phyloP scores from a whole-genome alignment of 1,139 yeast genomes.

The Hyphopichia wangnamkhiaoensis region DNA sequence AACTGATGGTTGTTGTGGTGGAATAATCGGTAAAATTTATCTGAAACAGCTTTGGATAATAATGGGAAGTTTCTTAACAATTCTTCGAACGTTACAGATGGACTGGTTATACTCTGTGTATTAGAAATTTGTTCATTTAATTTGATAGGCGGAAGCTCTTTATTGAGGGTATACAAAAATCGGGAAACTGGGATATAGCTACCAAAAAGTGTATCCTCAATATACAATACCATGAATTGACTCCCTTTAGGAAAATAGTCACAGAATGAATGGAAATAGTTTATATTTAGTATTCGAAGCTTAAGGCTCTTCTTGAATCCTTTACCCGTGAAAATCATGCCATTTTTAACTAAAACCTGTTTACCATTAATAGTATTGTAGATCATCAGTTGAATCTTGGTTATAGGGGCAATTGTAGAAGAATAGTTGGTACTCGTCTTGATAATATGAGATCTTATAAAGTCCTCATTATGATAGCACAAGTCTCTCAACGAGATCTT shows the following conservation, averaged over 20 bases:
- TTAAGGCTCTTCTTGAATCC: constrained; percentile 56
- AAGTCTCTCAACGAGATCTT: constrained; percentile 50
- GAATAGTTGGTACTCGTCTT: constrained; percentile 35
- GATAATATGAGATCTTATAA: constrained; percentile 69
- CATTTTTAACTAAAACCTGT: constrained; percentile 59
- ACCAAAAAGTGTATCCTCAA: constrained; percentile 55
- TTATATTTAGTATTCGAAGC: constrained; percentile 43
- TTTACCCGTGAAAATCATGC: constrained; percentile 52
- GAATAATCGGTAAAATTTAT: constrained; percentile 43
- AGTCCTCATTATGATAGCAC: constrained; percentile 62
- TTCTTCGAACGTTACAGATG: constrained; percentile 38
- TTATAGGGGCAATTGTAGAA: constrained; percentile 38
- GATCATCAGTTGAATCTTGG: constrained; percentile 44
- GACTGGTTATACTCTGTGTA: neutral
- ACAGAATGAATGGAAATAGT: constrained; percentile 46
- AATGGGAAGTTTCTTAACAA: constrained; percentile 49
- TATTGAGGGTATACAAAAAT: constrained; percentile 3
- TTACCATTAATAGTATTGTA: constrained; percentile 62
- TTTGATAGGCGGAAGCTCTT: constrained; percentile 1
- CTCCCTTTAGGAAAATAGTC: constrained; percentile 51
- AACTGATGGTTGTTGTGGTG: constrained; percentile 45
- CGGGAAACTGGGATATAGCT: constrained; percentile 7
- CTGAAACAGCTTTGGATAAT: constrained; percentile 48
- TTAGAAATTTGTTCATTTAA: neutral
- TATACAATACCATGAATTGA: constrained; percentile 51